Conservation (phyloP, 306 rosid species). For the Casuarina glauca region DNA sequence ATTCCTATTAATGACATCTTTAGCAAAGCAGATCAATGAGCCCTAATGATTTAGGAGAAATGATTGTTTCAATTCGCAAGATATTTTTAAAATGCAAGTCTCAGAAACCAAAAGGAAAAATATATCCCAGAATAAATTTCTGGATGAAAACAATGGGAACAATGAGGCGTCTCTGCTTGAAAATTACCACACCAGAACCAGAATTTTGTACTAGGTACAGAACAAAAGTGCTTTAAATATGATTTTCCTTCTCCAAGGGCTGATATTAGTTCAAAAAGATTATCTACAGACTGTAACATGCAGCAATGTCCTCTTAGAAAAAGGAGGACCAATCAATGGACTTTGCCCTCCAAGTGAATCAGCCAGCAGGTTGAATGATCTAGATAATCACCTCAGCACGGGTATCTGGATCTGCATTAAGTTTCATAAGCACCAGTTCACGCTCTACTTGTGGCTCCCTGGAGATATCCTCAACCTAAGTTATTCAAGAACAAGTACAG, state of each 20-base stretch:
- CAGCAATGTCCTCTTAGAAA: neutral
- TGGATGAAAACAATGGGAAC: neutral
- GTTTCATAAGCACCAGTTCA: conserved; percentile 61
- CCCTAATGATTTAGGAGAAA: neutral
- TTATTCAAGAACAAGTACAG: neutral
- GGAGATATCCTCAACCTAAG: conserved; percentile 62
- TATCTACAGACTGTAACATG: neutral
- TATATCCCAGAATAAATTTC: neutral
- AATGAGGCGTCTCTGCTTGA: neutral
- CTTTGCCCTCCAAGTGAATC: neutral
- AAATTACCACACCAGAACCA: neutral
- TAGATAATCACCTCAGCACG: conserved; percentile 49
- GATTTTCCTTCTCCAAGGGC: neutral
- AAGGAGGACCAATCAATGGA: neutral
- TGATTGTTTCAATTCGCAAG: neutral
- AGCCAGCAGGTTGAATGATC: conserved; percentile 11
- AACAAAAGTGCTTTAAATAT: neutral
- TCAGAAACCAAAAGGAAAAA: neutral
- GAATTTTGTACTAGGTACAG: neutral
- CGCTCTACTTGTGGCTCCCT: conserved; percentile 61
- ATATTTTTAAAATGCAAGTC: neutral
- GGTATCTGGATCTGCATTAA: conserved; percentile 50
- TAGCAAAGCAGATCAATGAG: neutral
- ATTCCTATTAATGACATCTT: neutral
- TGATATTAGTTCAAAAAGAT: neutral